Evolutionary conservation across 139 green algal species (phyloP), one percentile per base, ranked within the genome.

Genomic region (Tetraselmis striata): DNA sequence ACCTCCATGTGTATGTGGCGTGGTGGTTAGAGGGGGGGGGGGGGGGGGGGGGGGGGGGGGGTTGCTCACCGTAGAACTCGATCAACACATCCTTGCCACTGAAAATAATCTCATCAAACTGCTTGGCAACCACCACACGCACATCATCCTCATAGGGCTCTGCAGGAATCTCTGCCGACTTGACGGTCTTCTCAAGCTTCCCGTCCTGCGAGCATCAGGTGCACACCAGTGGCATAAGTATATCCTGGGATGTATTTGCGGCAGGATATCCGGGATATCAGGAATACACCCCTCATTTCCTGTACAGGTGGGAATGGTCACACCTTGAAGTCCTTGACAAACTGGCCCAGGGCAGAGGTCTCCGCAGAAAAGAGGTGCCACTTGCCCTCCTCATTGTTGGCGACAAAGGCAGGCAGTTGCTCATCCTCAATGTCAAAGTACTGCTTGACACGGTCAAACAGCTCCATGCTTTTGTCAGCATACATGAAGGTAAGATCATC

Each of bases 71-170:
- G 77, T 86, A 86, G 83, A 86, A 82, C 75, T 86, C 83, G 1
- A 90, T 67, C 28, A 90, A 24, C 1, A 86, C 87, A 59, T 89
- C 83, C 80, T 90, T 90, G 79, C 81, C 81, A 0, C 79, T 80
- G 67, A 84, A 31, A 23, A 91, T 87, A n/a, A 83, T 67, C 23
- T 90, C 79, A n/a, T 90, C 58, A 32, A 91, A 88, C 27, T 30
- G n/a, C 26, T 81, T 81, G 24, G 67, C 79, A 30, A 81, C 80
- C 1, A 78, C n/a, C 31, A 88, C 82, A 23, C 75, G 83, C 27
- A 88, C 84, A 29, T 84, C 74, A 24, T 59, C 84, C 23, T 78
- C 32, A n/a, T 85, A 77, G 28, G 77, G 30, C 77, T 85, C 32
- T 59, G 84, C 45, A 67, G 45, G 84, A 25, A 77, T 28, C 28